Conservation (phyloP, 805 yeast species). For the Komagataella kurtzmanii region DNA sequence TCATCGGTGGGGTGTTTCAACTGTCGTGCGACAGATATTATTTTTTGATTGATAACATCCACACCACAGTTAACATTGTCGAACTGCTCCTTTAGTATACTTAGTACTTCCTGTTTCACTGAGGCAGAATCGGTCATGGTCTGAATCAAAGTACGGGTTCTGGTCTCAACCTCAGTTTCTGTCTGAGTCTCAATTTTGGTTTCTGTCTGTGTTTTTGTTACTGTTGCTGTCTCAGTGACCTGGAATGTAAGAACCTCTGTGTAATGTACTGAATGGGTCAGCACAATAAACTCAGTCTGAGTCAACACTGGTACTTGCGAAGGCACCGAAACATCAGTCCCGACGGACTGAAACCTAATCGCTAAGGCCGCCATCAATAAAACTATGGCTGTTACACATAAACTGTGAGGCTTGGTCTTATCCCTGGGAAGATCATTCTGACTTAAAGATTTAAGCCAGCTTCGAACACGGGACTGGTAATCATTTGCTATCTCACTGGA, state of each 20-base stretch:
- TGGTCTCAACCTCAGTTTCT: background rate
- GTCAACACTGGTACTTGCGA: background rate
- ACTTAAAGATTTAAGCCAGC: background rate
- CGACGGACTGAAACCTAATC: background rate
- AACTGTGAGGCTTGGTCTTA: background rate
- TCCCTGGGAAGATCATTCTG: background rate
- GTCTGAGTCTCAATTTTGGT: background rate
- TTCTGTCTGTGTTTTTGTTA: background rate
- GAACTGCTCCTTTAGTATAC: background rate
- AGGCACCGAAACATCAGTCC: background rate
- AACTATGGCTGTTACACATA: background rate
- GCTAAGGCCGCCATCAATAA: background rate
- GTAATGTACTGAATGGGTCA: background rate
- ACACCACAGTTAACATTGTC: background rate
- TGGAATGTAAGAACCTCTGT: constrained; percentile 3
- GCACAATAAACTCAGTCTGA: background rate
- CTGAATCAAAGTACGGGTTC: background rate
- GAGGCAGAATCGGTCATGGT: background rate
- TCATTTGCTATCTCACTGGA: background rate
- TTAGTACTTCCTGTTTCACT: background rate
- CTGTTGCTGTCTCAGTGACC: background rate
- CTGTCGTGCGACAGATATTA: background rate
- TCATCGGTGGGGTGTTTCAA: background rate
- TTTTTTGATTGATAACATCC: background rate
- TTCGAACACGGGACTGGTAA: background rate